These are phyloP conservation scores for Chenopodium suecicum DNA, from an alignment of 148 eudicot genomes.

Conservation along the genomic window DNA sequence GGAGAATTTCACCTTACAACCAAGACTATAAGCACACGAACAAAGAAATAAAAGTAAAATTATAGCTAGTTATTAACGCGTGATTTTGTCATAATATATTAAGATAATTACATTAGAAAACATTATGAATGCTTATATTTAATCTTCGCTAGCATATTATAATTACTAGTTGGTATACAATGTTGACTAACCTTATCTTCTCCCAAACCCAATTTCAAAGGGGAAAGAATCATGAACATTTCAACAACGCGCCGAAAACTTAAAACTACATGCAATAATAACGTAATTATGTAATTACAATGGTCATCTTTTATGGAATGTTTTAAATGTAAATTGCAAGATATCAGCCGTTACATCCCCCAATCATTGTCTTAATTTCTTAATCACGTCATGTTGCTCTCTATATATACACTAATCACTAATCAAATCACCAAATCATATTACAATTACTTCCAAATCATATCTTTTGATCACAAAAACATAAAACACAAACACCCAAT, in stretches of 20 bases:
- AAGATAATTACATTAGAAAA: too few relatives aligned
- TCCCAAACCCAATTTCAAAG: not conserved
- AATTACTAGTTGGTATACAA: too few relatives aligned
- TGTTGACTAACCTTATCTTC: too few relatives aligned
- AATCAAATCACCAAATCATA: conserved; percentile 15
- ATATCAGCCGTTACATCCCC: conserved; percentile 24
- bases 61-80: too few relatives aligned
- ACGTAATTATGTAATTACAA: not conserved
- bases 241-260: conserved; percentile 14
- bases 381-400: conserved; percentile 10
- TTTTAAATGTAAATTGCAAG: conserved; percentile 24
- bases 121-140: too few relatives aligned
- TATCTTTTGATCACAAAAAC: not conserved
- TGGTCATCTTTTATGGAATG: conserved; percentile 11
- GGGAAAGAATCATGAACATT: not conserved
- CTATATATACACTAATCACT: conserved; percentile 7
- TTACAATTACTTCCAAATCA: not conserved
- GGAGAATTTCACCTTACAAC: too few relatives aligned
- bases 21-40: too few relatives aligned
- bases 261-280: not conserved
- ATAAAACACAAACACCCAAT: not conserved
- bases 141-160: too few relatives aligned
- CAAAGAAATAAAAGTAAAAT: too few relatives aligned
- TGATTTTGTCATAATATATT: too few relatives aligned
- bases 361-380: not conserved